Base-by-base conservation (phyloP, 1,139 yeast species). In the Hemisphaericaspora xylanilytica region DNA sequence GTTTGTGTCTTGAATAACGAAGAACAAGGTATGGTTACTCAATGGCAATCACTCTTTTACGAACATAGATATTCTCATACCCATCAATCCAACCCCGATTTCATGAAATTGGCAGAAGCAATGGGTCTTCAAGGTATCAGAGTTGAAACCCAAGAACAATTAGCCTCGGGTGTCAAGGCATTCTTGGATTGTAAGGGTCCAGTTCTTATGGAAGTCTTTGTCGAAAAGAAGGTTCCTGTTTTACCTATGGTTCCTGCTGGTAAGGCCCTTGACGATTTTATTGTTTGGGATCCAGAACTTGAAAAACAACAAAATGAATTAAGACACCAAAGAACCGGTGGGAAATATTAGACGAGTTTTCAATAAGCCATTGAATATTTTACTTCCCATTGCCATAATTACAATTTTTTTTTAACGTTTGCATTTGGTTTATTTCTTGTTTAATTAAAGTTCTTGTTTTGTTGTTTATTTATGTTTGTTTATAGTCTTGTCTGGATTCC, bases 1-100 rank as follows among this genome's bases (percentile, higher is more conserved):
- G 77, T 87, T 44, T 76, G 90, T 64, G 82, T 92, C 41, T 75
- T 92, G 59, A 92, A 92, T 66, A 92, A 92, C 63, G 97, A 90
- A 70, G 98, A 92, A 70, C 98, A 92, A 73, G 98, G 98, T 61
- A 92, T 92, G 98, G 98, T 92, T 43, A 92, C 97, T 15, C 98
- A 92, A 68, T 92, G 98, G 98, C 98, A 92, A 71, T 85, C 96
- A 13, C 73, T 92, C 48, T 92, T 92, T 73, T 92, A 92, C 67
- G 96, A 92, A 64, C 92, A 92, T 66, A 83, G 98, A 69, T 92
- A 87, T 63, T 77, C 97, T 9, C 97, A 92, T 67, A 90, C 98
- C 15, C 97, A 92, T 70, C 98, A 92, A 69, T 63, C 78, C 49
- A 90, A 90, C 67, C 98, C 98, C 40, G 83, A 92, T 63, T 92